phyloP scores from a whole-genome alignment of 768 basidiomycete genomes.

The Trametopsis cervina region DNA sequence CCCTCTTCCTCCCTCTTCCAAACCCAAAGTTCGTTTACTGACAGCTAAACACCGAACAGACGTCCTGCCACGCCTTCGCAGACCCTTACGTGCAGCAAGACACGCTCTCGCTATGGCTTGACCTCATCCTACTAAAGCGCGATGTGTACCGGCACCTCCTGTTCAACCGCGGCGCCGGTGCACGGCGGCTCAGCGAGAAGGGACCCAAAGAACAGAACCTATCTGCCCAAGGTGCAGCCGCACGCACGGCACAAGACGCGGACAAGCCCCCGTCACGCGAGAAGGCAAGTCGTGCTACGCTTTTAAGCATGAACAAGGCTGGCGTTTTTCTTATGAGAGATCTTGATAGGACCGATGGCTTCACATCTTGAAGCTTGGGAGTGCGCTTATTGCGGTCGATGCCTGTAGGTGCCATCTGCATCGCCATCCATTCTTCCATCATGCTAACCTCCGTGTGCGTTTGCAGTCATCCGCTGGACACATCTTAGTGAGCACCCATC shows the following conservation, averaged over 20 bases:
- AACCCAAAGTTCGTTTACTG: slow-evolving; percentile 6
- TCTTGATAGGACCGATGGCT: slow-evolving; percentile 56
- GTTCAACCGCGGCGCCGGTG: slow-evolving; percentile 70
- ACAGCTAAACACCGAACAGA: slow-evolving; percentile 29
- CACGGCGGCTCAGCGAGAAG: slow-evolving; percentile 35
- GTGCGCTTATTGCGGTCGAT: slow-evolving; percentile 54
- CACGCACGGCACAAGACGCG: neutral
- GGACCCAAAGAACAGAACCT: neutral
- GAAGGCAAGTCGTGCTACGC: neutral
- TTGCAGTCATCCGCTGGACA: slow-evolving; percentile 71
- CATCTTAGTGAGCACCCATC: slow-evolving; percentile 49
- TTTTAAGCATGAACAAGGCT: neutral
- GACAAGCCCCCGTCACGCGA: neutral
- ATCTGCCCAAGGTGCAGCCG: slow-evolving; percentile 3
- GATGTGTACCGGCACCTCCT: slow-evolving; percentile 78
- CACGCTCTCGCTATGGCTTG: slow-evolving; percentile 61
- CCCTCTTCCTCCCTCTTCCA: no score
- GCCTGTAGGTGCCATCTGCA: slow-evolving; percentile 49
- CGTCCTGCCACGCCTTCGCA: slow-evolving; percentile 57
- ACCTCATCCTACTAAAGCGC: slow-evolving; percentile 75
- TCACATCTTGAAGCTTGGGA: slow-evolving; percentile 53
- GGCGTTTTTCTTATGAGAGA: no score
- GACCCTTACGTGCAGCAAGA: slow-evolving; percentile 90
- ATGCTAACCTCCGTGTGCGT: neutral
- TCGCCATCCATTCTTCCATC: neutral